These are phyloP conservation scores for Actinomortierella ambigua DNA, from an alignment of 371 early-diverging fungal species.

Conservation along the genomic window DNA sequence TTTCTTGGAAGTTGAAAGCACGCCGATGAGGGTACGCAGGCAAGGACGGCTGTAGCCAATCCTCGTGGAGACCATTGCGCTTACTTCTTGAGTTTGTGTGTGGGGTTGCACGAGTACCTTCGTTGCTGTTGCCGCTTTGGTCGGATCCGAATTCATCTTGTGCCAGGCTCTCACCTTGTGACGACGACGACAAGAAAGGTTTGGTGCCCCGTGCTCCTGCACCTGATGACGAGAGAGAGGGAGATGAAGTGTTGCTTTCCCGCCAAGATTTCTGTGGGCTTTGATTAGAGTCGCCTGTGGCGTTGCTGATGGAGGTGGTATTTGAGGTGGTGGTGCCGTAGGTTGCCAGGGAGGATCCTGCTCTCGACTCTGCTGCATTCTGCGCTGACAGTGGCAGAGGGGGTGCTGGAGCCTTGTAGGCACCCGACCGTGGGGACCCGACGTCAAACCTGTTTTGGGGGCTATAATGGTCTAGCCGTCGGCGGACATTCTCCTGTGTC, in stretches of 20 bases:
- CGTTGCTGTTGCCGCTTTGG: no score
- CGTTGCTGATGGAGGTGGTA: not conserved
- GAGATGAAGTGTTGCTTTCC: not conserved
- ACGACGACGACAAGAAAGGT: no score
- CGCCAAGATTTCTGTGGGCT: not conserved
- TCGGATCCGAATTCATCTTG: no score
- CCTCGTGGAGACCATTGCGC: constrained; percentile 3
- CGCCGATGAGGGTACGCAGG: not conserved
- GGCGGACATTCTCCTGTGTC: not conserved
- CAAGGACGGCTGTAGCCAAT: not conserved
- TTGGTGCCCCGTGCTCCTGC: no score
- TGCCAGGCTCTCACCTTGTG: no score
- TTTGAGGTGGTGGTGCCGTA: constrained; percentile 3
- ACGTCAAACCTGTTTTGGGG: not conserved
- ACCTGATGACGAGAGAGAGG: not conserved
- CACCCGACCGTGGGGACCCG: constrained; percentile 18
- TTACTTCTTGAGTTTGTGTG: not conserved
- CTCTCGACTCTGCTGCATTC: no score
- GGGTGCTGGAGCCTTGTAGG: constrained; percentile 34
- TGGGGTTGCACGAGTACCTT: constrained; percentile 5
- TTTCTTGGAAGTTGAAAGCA: not conserved
- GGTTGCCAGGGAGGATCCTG: no score
- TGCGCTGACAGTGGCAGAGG: constrained; percentile 14
- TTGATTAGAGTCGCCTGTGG: constrained; percentile 1
- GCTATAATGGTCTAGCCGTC: not conserved